Base-by-base conservation (phyloP, 257 asterid species). In the Gentiana dahurica region DNA sequence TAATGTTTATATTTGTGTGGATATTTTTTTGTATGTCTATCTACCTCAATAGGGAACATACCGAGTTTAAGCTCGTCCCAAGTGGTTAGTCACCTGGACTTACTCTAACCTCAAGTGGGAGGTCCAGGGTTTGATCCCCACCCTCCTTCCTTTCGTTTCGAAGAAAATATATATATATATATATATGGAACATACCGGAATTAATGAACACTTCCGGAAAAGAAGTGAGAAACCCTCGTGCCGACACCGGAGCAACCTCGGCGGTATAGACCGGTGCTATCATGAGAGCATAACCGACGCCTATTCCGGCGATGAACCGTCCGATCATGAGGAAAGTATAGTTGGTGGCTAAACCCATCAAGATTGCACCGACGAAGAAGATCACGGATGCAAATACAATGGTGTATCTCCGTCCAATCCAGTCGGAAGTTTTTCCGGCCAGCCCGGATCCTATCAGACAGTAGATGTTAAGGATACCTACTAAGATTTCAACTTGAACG, bases 261-360 rank as follows among this genome's bases (percentile, higher is more conserved):
- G 98, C 85, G 36, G 98, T 81, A 77, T 90, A 90, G 33, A 90
- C 97, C 33, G 96, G 97, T 35, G 96, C 97, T 3, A 90, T 81
- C 97, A 86, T 90, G 60, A 86, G 89, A 3, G 95, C 97, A 36
- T 82, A 90, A 12, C 97, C 97, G 37, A 90, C 95, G 6, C 94
- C 97, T 10, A 90, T 67, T 10, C 98, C 96, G 66, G 89, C 90
- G 0, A 87, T 94, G 34, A 90, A 84, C 12, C 98, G 71, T 24
- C 96, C 95, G 0, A 69, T 77, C 98, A 90, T 87, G 59, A 90
- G 94, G 72, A 87, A 90, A 12, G 78, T 68, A 37, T 84, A 90
- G 75, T 50, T 76, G 38, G 95, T 74, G 60, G 98, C 76, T 65
- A 90, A 87, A 4, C 96, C 98, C 98, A 90, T 90, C 11, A 90